Conservation (phyloP, 2,329 filamentous ascomycete genomes). For the Cyanodermella asteris region DNA sequence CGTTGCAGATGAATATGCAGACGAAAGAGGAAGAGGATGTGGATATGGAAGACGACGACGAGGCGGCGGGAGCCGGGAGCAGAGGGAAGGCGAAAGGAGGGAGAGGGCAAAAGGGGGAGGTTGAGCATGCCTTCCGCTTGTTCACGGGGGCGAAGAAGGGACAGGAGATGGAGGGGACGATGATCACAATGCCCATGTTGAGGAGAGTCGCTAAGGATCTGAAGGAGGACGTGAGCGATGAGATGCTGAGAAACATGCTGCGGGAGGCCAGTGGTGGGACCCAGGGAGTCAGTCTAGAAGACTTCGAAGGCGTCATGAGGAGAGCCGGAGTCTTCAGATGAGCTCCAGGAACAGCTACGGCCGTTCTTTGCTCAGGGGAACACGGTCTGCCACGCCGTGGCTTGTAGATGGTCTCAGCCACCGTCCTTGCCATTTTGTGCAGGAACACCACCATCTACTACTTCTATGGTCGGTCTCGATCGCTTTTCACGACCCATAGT, state of each 20-base stretch:
- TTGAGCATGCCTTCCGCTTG: slow-evolving; percentile 60
- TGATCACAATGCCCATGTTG: slow-evolving; percentile 65
- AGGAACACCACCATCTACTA: no score
- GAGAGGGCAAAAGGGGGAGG: slow-evolving; percentile 43
- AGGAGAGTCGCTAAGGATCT: slow-evolving; percentile 57
- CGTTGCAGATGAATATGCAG: slow-evolving; percentile 50
- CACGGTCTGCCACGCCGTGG: no score
- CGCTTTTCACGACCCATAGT: no score
- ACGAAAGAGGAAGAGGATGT: slow-evolving; percentile 19
- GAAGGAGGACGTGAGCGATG: slow-evolving; percentile 61
- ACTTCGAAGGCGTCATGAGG: slow-evolving; percentile 73
- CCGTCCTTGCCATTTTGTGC: no score
- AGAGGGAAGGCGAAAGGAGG: slow-evolving; percentile 7
- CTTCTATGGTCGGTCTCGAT: no score
- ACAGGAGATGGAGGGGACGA: slow-evolving; percentile 16
- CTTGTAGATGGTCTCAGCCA: no score
- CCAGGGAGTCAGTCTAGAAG: slow-evolving; percentile 50
- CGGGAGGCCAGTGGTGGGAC: slow-evolving; percentile 73
- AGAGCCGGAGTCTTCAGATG: no score
- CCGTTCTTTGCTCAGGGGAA: no score
- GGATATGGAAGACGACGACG: slow-evolving; percentile 59
- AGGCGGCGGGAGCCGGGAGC: slow-evolving; percentile 35
- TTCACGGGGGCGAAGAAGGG: slow-evolving; percentile 38
- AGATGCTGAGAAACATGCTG: slow-evolving; percentile 80
- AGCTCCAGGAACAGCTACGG: no score